These are phyloP conservation scores for Geum urbanum DNA, from an alignment of 306 rosid genomes.

Conservation along the genomic window DNA sequence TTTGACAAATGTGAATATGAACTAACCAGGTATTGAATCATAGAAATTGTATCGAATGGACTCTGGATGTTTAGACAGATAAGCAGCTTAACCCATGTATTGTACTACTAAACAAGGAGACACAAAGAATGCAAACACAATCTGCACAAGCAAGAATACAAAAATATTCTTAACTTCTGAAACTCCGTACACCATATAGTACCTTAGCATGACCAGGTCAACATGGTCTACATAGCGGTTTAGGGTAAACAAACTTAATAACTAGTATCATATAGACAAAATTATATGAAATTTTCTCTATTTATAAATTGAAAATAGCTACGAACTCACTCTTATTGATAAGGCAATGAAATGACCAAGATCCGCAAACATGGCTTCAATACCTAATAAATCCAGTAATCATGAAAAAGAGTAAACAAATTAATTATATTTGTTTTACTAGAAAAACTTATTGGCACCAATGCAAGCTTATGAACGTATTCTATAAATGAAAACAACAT, in stretches of 20 bases:
- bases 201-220: not conserved
- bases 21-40: slow-evolving; percentile 75
- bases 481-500: not conserved
- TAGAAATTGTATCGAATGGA: slow-evolving; percentile 48
- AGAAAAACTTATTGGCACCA: no score
- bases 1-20: slow-evolving; percentile 15
- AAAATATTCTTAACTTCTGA: slow-evolving; percentile 10
- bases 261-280: not conserved
- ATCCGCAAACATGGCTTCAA: slow-evolving; percentile 93
- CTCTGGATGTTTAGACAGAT: slow-evolving; percentile 50
- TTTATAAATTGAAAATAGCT: not conserved
- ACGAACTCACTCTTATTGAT: slow-evolving; percentile 68
- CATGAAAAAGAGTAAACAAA: no score
- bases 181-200: slow-evolving; percentile 2
- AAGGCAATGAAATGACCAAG: slow-evolving; percentile 86
- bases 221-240: slow-evolving; percentile 7
- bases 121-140: slow-evolving; percentile 64
- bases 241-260: not conserved
- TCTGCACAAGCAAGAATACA: slow-evolving; percentile 44
- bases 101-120: slow-evolving; percentile 87
- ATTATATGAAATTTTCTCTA: not conserved
- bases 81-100: slow-evolving; percentile 94
- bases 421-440: no score
- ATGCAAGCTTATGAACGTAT: not conserved
- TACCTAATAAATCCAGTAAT: slow-evolving; percentile 56